A percentile compares a stretch with the other conserved stretches of the same genome.
These are phyloP conservation scores for Penicillium egyptiacum DNA, from an alignment of 495 filamentous ascomycete species.

Conservation along the genomic window DNA sequence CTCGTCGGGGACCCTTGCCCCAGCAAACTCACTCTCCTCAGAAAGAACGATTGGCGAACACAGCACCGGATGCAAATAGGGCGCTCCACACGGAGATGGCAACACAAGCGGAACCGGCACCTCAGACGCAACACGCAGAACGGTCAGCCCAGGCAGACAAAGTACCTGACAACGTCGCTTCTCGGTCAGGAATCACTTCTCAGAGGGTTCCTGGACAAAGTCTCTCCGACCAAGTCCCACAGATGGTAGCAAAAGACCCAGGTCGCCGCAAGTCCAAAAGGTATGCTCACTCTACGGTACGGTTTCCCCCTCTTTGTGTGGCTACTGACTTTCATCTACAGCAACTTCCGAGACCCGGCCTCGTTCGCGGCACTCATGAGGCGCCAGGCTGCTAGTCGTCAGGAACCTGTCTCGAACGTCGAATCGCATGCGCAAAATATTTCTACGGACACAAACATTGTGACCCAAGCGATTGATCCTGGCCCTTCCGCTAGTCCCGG, in stretches of 20 bases:
- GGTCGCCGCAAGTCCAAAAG: slow-evolving; percentile 6
- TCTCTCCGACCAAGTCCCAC: background rate
- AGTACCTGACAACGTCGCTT: background rate
- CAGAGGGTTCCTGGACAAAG: background rate
- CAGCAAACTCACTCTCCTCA: background rate
- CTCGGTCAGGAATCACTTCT: background rate
- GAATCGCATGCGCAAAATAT: background rate
- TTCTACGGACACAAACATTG: background rate
- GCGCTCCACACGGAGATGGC: background rate
- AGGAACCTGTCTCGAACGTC: background rate
- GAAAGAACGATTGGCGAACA: background rate
- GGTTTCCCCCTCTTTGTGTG: background rate
- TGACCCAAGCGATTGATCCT: background rate
- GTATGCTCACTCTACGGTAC: background rate
- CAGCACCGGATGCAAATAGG: background rate
- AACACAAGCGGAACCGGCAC: background rate
- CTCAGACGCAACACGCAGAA: too few species aligned
- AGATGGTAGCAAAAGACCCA: background rate
- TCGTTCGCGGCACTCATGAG: slow-evolving; percentile 4
- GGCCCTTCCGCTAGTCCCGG: background rate
- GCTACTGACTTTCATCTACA: background rate
- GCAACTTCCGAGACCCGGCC: slow-evolving; percentile 5
- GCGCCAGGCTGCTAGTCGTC: background rate
- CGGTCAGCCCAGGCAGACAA: background rate
- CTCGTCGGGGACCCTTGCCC: background rate